Percentiles rank a stretch among this genome's conserved stretches.
phyloP scores from a whole-genome alignment of 768 basidiomycete species.

The Pisolithus sp. region DNA sequence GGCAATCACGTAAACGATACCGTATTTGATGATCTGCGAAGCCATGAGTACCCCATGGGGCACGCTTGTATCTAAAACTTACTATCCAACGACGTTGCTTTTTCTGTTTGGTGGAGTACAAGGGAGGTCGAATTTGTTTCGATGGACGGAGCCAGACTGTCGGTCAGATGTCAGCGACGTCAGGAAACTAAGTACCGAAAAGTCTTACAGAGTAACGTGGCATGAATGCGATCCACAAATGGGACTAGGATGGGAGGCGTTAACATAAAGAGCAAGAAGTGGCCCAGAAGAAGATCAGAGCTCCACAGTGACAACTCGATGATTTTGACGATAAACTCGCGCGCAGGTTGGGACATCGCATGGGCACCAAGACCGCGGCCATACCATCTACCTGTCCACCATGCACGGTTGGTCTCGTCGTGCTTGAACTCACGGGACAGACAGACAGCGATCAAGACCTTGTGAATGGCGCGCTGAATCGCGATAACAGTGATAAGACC shows the following conservation, averaged over 20 bases:
- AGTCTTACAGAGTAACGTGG: slow-evolving; percentile 78
- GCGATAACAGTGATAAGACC: slow-evolving; percentile 88
- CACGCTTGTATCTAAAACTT: slow-evolving; percentile 22
- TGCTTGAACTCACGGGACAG: slow-evolving; percentile 98
- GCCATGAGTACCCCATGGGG: slow-evolving; percentile 9
- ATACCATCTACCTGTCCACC: slow-evolving; percentile 99
- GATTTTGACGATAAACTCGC: slow-evolving; percentile 97
- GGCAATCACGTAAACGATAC: slow-evolving; percentile 64
- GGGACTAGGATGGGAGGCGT: slow-evolving; percentile 86
- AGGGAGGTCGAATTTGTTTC: slow-evolving; percentile 86
- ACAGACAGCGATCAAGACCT: slow-evolving; percentile 90
- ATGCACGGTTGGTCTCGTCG: slow-evolving; percentile 96
- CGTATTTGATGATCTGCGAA: slow-evolving; percentile 74
- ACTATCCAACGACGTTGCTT: slow-evolving; percentile 88
- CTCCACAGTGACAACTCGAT: slow-evolving; percentile 95
- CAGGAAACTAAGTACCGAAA: slow-evolving; percentile 5
- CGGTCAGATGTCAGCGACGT: slow-evolving; percentile 14
- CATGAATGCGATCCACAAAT: slow-evolving; percentile 87
- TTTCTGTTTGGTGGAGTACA: slow-evolving; percentile 87
- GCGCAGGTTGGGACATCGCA: slow-evolving; percentile 95
- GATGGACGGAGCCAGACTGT: slow-evolving; percentile 93
- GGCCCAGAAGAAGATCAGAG: slow-evolving; percentile 85
- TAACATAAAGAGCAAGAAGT: slow-evolving; percentile 84
- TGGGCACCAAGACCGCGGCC: slow-evolving; percentile 86
- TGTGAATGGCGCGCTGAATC: slow-evolving; percentile 90